A percentile compares a stretch with the other conserved stretches of the same genome.
phyloP scores from a whole-genome alignment of 2,329 filamentous ascomycete genomes.

The Aspergillus alliaceus region DNA sequence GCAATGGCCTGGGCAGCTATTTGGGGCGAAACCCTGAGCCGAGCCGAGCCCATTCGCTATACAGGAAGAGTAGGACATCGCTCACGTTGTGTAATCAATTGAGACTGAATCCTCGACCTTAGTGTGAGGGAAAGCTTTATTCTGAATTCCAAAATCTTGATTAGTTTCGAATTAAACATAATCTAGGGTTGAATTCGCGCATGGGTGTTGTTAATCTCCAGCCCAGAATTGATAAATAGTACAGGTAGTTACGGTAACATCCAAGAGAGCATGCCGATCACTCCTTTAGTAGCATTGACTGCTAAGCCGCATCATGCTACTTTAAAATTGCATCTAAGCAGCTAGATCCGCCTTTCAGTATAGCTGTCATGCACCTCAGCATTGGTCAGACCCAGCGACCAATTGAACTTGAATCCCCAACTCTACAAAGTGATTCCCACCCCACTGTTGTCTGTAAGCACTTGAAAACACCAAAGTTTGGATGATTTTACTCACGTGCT shows the following conservation, averaged over 20 bases:
- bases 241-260: too few relatives aligned
- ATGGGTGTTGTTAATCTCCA: not conserved
- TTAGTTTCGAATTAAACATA: not conserved
- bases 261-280: too few relatives aligned
- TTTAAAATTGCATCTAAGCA: not conserved
- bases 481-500: not conserved
- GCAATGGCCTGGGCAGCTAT: too few relatives aligned
- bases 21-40: too few relatives aligned
- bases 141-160: not conserved
- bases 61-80: not conserved
- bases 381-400: not conserved
- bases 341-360: not conserved
- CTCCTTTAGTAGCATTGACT: too few relatives aligned
- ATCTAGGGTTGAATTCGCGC: not conserved
- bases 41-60: not conserved
- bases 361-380: not conserved
- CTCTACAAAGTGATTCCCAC: not conserved
- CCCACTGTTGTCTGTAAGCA: not conserved
- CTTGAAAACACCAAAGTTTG: not conserved
- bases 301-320: not conserved
- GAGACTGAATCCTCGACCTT: not conserved
- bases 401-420: not conserved
- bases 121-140: not conserved
- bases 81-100: rapidly evolving
- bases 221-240: not conserved